Base-by-base conservation (phyloP, 2,329 filamentous ascomycete species). In the Diaporthe eres region DNA sequence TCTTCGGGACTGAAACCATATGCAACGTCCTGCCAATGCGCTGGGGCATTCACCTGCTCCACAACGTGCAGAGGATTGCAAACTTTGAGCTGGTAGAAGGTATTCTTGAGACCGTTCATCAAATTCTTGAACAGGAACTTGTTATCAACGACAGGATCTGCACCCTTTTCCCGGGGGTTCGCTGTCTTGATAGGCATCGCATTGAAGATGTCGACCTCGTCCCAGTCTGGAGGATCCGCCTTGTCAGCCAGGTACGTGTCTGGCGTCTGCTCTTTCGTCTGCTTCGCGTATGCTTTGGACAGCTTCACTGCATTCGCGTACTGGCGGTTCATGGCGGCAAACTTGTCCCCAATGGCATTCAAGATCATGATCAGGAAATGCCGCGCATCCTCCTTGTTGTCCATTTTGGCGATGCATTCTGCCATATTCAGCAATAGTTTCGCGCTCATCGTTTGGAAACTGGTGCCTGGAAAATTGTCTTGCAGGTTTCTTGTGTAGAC, bases 381-480 rank as follows among this genome's bases (percentile, higher is more conserved):
- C 8, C 97, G 93, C 34, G 97, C 97, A 83, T 99, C 96, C 58
- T 94, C 92, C 86, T 98, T 99, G 82, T 98, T 95, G 28, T 94
- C 93, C 80, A 99, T 90, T 83, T 96, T 98, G 1, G 96, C 95
- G 81, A 99, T 99, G 83, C 95, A 98, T 81, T 99, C 97, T 0
- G 96, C 97, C 95, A 99, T 97, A 83, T 99, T 99, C 17, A 99
- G 88, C 0, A 99, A 88, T 3, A 99, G 88, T 84, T 98, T 99
- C 0, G 97, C 97, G 80, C 97, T 98, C 97, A 99, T 99, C 0
- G 97, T 99, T 84, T 99, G 97, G 82, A 99, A 99, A 84, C 96
- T 99, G 0, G 97, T 98, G 12, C 97, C 97, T 0, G 97, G 97
- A 78, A 98, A 98, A 78, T 95, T 95, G 83, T 98, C 97, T 81